A percentile compares a stretch with the other conserved stretches of the same genome.
phyloP scores from a whole-genome alignment of 1,284 basidiomycete species.

The Puccinia polysora region DNA sequence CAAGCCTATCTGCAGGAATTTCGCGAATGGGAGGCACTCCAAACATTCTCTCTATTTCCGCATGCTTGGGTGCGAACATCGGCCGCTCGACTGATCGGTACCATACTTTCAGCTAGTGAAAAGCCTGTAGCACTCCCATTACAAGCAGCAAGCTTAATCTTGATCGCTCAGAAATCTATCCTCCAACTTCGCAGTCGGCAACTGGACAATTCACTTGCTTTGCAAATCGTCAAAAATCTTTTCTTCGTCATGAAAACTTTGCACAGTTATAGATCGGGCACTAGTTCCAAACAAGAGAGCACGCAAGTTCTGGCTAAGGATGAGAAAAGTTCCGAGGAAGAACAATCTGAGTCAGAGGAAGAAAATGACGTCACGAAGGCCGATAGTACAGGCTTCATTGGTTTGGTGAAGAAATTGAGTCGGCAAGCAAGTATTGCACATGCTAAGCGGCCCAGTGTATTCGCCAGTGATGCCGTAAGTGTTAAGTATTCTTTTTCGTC shows the following conservation, averaged over 20 bases:
- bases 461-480: slow-evolving; percentile 56
- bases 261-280: too few species aligned
- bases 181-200: slow-evolving; percentile 75
- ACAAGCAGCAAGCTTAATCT: slow-evolving; percentile 57
- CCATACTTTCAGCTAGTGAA: slow-evolving; percentile 61
- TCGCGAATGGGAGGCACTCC: slow-evolving; percentile 62
- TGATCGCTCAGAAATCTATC: slow-evolving; percentile 70
- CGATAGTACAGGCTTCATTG: slow-evolving; percentile 59
- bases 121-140: slow-evolving; percentile 55
- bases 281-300: too few species aligned
- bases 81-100: slow-evolving; percentile 70
- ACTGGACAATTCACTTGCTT: slow-evolving; percentile 68
- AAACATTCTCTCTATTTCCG: slow-evolving; percentile 72
- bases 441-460: slow-evolving; percentile 57
- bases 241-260: slow-evolving; percentile 75
- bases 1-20: slow-evolving; percentile 13
- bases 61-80: slow-evolving; percentile 90
- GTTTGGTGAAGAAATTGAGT: slow-evolving; percentile 54
- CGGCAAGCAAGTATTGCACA: slow-evolving; percentile 67
- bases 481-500: slow-evolving; percentile 43
- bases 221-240: slow-evolving; percentile 90
- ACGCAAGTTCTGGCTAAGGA: too few species aligned
- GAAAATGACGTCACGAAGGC: slow-evolving; percentile 49
- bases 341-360: slow-evolving; percentile 45
- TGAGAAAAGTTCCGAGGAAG: slow-evolving; percentile 12